Evolutionary conservation across 2,329 filamentous ascomycete genomes (phyloP), one percentile per base, ranked within the genome.

Genomic region (Rutstroemia sp.): DNA sequence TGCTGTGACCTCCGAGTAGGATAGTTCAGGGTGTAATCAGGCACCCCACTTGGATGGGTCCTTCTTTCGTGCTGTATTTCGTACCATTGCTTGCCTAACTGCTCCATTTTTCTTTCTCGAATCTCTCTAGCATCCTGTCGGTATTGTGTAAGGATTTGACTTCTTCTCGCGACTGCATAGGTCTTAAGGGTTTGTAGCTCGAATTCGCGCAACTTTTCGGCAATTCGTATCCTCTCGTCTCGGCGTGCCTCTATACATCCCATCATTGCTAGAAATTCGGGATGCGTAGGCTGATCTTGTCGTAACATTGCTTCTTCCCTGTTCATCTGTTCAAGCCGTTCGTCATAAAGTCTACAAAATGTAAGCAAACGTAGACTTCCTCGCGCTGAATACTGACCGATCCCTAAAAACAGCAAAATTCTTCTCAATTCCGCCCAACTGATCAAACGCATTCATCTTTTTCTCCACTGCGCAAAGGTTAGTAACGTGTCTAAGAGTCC

Each of bases 241-340:
- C 88, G 81, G 67, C 92, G 84, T 58, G 87, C 86, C 72, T 95
- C 84, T 55, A 99, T 81, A 68, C 87, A 91, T 69, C 89, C 84
- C 70, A 95, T 86, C 84, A 96, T 95, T 44, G 89, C 88, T 38
- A 96, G 78, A 63, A 92, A 92, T 70, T 96, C 92, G 38, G 90
- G 89, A 69, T 99, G 94, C n/a, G 83, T 87, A n/a, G 83, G 83
- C 54, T 76, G 77, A 48, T 79, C 76, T 63, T 80, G 75, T 55
- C 76, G 71, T 17, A 87, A 72, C 70, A 84, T 83, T 34, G 77
- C 78, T 66, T 87, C 83, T 70, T 87, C 83, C 62, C 78, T 75
- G 65, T 95, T 91, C 55, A 95, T 77, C 66, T 89, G 85, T 51
- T 88, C 86, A 21, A 99, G 80, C 60, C 90, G 83, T 71, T 97